Base-by-base conservation (phyloP, 2,329 filamentous ascomycete genomes). In the Nannizzia gypsea region DNA sequence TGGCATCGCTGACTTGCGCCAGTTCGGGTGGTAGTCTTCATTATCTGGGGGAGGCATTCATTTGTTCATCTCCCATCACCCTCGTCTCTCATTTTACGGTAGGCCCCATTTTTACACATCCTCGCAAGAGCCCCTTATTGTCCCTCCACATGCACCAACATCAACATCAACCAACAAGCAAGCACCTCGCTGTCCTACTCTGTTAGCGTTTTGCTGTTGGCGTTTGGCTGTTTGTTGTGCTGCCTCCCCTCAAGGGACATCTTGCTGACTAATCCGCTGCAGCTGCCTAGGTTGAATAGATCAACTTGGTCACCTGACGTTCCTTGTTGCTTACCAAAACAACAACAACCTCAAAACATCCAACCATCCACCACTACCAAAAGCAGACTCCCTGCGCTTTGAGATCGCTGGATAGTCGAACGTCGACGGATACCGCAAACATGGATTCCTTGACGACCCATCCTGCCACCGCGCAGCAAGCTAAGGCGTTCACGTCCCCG, bases 371-470 rank as follows among this genome's bases (percentile, higher is more conserved):
- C n/a, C n/a, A n/a, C n/a, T 11, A 46, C 17, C 42, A 6, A 38
- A 28, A 57, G 2, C 28, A 24, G 34, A 24, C 36, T 20, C 6
- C n/a, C 64, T 66, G 64, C 57, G 20, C n/a, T n/a, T n/a, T n/a
- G n/a, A n/a, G n/a, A n/a, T n/a, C n/a, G n/a, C n/a, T n/a, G n/a
- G n/a, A n/a, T n/a, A n/a, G n/a, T n/a, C n/a, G n/a, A 48, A 17
- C 13, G 38, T 42, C 38, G 13, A 17, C 38, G 38, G 38, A 42
- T 13, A 48, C 22, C 44, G 44, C 44, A 26, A 48, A 24, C 74
- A 95, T 96, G 90, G 90, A 95, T 74, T 83, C 85, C 69, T 87
- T 95, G 69, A 90, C 90, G 70, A 93, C 92, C 67, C 93, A 97
- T 72, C 93, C 93, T 56, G 83, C 87, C 66, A 97, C 85, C 73